These are phyloP conservation scores for Amyloporia xantha DNA, from an alignment of 768 basidiomycete species.

Conservation along the genomic window DNA sequence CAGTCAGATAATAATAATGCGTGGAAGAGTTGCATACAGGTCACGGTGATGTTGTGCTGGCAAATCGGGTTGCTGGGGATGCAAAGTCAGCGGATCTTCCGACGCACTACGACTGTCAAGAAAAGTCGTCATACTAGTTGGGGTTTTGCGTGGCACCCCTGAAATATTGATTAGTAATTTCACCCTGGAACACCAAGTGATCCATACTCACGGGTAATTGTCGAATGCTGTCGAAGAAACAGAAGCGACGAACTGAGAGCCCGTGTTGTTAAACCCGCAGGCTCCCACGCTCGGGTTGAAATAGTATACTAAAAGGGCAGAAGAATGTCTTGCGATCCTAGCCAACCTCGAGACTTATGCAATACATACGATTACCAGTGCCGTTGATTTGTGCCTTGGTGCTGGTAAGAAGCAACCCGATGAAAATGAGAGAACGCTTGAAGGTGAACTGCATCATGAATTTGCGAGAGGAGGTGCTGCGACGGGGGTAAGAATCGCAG, in stretches of 20 bases:
- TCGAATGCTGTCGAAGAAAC: conserved; percentile 29
- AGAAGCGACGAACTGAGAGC: conserved; percentile 29
- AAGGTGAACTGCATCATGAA: background rate
- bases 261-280: conserved; percentile 34
- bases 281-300: conserved; percentile 33
- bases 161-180: background rate
- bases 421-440: background rate
- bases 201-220: conserved; percentile 29
- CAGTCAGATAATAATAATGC: background rate
- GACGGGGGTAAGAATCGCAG: background rate
- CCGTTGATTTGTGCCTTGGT: conserved; percentile 1
- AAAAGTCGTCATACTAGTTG: conserved; percentile 9
- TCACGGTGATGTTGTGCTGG: conserved; percentile 20
- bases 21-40: conserved; percentile 16
- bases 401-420: no score
- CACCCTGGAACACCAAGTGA: background rate
- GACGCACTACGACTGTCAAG: background rate
- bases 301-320: conserved; percentile 25
- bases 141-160: conserved; percentile 13
- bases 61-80: conserved; percentile 29
- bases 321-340: no score
- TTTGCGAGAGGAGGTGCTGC: background rate
- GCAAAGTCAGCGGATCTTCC: background rate
- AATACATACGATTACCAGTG: conserved; percentile 5
- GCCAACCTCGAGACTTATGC: background rate